These are phyloP conservation scores for Xylaria sp. DNA, from an alignment of 495 filamentous ascomycete species.

Conservation along the genomic window DNA sequence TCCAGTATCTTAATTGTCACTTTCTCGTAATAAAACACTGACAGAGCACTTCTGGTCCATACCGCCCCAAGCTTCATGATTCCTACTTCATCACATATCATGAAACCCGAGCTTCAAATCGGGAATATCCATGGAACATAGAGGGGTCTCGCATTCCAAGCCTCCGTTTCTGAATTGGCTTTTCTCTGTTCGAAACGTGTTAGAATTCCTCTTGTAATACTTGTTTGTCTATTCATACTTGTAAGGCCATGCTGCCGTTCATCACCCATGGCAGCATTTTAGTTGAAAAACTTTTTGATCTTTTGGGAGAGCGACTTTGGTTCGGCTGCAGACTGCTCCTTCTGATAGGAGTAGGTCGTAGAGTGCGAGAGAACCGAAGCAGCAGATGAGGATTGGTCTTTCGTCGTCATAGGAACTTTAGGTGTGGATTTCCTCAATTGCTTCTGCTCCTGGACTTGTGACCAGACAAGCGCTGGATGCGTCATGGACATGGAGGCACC, in stretches of 20 bases:
- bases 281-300: background rate
- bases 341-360: conserved; percentile 35
- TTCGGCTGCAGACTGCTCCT: conserved; percentile 22
- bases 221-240: background rate
- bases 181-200: background rate
- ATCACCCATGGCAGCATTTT: background rate
- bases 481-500: conserved; percentile 36
- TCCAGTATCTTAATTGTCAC: too few species aligned
- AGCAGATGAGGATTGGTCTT: conserved; percentile 26
- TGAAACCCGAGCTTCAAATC: too few species aligned
- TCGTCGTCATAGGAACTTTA: background rate
- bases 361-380: conserved; percentile 35
- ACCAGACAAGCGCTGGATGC: conserved; percentile 35
- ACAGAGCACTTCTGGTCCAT: too few species aligned
- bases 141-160: background rate
- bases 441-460: conserved; percentile 31
- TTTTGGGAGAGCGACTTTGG: background rate
- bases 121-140: background rate
- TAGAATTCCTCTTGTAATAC: background rate
- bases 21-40: too few species aligned
- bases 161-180: background rate
- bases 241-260: background rate
- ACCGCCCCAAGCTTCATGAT: too few species aligned
- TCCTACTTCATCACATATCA: background rate
- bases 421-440: background rate